These are phyloP conservation scores for Trichophyton verrucosum DNA, from an alignment of 2,329 filamentous ascomycete genomes.

Conservation along the genomic window DNA sequence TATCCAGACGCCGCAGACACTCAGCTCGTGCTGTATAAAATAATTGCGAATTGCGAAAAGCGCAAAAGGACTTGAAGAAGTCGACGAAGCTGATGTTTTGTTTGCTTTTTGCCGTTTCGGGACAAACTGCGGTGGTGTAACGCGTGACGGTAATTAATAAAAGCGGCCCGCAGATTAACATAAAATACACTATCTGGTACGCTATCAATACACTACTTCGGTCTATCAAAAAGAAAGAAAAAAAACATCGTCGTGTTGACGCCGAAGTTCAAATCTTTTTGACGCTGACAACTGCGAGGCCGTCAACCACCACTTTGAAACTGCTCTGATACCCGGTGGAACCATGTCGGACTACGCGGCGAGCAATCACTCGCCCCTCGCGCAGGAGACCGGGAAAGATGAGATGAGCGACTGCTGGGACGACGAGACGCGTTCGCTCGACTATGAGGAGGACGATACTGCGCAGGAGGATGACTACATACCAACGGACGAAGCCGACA, in stretches of 20 bases:
- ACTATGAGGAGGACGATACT: neutral
- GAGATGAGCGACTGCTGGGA: neutral
- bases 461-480: neutral
- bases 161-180: neutral
- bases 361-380: neutral
- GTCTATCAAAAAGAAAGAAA: no score
- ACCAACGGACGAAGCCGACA: constrained; percentile 21
- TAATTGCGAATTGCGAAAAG: neutral
- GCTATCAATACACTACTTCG: neutral
- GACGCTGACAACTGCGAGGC: neutral
- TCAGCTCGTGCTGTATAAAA: neutral
- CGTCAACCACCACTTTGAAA: neutral
- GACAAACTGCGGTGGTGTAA: neutral
- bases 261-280: neutral
- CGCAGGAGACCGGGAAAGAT: neutral
- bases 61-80: neutral
- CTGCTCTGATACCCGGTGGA: neutral
- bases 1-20: no score
- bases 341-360: neutral
- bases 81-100: constrained; percentile 14
- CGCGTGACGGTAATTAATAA: neutral
- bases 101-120: constrained; percentile 23
- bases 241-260: neutral
- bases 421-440: neutral
- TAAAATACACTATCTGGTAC: neutral